phyloP scores from a whole-genome alignment of 2,329 filamentous ascomycete genomes.

The Neoarthrinium moseri region DNA sequence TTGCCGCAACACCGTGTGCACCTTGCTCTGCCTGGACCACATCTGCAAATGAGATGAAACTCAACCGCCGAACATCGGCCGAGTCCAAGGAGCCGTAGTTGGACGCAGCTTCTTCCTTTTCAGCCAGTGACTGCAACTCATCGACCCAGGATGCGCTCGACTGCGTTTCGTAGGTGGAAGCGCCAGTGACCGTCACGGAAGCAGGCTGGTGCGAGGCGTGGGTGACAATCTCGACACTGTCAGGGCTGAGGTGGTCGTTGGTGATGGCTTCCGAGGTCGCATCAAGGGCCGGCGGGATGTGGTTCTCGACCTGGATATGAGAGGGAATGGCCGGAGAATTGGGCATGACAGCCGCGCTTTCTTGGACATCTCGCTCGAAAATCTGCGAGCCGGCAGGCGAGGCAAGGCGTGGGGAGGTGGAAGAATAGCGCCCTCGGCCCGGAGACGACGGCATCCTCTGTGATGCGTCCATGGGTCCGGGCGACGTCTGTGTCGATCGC shows the following conservation, averaged over 20 bases:
- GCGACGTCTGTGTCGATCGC: conserved; percentile 39
- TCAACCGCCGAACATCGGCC: conserved; percentile 77
- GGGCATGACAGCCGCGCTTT: conserved; percentile 65
- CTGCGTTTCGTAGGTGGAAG: conserved; percentile 37
- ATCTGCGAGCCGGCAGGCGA: conserved; percentile 80
- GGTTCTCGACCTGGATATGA: conserved; percentile 91
- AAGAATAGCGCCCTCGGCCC: conserved; percentile 60
- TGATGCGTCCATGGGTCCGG: conserved; percentile 40
- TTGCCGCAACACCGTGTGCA: conserved; percentile 46
- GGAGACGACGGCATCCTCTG: conserved; percentile 61
- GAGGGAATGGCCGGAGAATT: conserved; percentile 84
- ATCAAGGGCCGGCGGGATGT: conserved; percentile 88
- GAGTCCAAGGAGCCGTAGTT: conserved; percentile 78
- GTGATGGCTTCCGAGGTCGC: conserved; percentile 92
- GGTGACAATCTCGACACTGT: conserved; percentile 90
- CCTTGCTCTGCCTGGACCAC: conserved; percentile 85
- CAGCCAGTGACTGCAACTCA: conserved; percentile 54
- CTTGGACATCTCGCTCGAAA: conserved; percentile 94
- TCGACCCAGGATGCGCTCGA: conserved; percentile 52
- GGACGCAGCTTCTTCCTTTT: conserved; percentile 62
- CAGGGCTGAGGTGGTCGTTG: conserved; percentile 78
- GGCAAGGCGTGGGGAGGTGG: conserved; percentile 71
- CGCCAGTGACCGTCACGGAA: conserved; percentile 61
- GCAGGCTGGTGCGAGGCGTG: conserved; percentile 82
- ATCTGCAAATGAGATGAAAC: conserved; percentile 96